phyloP scores from a whole-genome alignment of 1,284 basidiomycete species.

The Inonotus obliquus region DNA sequence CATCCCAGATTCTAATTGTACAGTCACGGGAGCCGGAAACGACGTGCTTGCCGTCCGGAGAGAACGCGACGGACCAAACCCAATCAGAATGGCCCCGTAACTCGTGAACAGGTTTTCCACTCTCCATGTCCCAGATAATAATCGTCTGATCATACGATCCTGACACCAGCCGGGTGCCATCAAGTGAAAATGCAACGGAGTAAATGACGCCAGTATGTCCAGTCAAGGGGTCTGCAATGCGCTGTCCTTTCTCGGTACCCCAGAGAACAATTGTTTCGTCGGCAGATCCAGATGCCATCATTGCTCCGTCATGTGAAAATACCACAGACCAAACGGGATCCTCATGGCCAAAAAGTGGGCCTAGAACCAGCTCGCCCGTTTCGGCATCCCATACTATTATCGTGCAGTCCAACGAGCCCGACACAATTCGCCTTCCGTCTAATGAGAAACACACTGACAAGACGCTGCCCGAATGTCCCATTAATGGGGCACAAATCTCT shows the following conservation, averaged over 20 bases:
- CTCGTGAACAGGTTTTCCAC: background rate
- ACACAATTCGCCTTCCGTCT: too few species aligned
- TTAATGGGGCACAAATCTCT: too few species aligned
- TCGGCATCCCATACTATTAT: too few species aligned
- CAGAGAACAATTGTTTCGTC: background rate
- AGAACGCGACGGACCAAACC: slow-evolving; percentile 7
- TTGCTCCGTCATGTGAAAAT: background rate
- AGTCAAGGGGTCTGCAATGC: slow-evolving; percentile 5
- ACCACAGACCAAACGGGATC: background rate
- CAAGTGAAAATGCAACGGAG: background rate
- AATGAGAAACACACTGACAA: too few species aligned
- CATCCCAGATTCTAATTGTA: background rate
- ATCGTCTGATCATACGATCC: slow-evolving; percentile 15
- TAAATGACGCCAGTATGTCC: slow-evolving; percentile 6
- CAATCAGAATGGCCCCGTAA: background rate
- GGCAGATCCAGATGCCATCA: background rate
- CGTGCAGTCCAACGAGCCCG: too few species aligned
- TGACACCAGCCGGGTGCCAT: slow-evolving; percentile 20
- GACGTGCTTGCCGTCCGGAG: background rate
- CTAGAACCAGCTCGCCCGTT: too few species aligned
- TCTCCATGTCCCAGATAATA: background rate
- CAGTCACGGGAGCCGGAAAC: background rate
- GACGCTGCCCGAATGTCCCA: too few species aligned
- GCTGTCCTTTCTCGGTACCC: background rate
- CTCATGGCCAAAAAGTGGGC: background rate